These are phyloP conservation scores for Phytophthora sp. DNA, from an alignment of 352 stramenopile species.

Conservation along the genomic window DNA sequence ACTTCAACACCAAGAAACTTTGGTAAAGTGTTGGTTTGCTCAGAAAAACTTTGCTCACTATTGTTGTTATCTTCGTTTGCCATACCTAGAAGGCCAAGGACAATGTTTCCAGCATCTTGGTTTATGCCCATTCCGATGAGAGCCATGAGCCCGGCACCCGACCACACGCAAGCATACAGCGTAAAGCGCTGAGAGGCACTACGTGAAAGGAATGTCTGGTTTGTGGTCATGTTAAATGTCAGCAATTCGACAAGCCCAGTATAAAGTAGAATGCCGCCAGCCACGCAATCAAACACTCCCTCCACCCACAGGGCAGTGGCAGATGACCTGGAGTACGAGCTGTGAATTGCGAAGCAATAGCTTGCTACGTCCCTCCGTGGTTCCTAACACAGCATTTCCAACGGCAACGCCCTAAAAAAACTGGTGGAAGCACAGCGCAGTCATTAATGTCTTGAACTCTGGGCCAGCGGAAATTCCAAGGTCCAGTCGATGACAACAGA, in stretches of 20 bases:
- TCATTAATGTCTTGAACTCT: constrained; percentile 67
- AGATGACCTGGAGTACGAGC: constrained; percentile 56
- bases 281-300: constrained; percentile 67
- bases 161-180: constrained; percentile 51
- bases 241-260: constrained; percentile 68
- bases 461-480: constrained; percentile 53
- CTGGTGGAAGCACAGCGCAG: constrained; percentile 75
- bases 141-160: constrained; percentile 61
- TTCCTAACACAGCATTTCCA: constrained; percentile 43
- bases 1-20: too few relatives aligned
- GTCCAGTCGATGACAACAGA: constrained; percentile 73
- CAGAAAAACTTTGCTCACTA: not conserved
- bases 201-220: constrained; percentile 56
- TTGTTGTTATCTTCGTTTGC: not conserved
- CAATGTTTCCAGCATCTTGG: not conserved
- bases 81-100: too few relatives aligned
- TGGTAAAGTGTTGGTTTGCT: not conserved
- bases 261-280: constrained; percentile 74
- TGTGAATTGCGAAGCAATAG: constrained; percentile 54
- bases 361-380: constrained; percentile 42
- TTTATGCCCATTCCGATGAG: constrained; percentile 77
- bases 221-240: constrained; percentile 76
- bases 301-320: constrained; percentile 58
- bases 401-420: constrained; percentile 79
- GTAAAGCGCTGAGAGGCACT: constrained; percentile 35